Percentiles rank a stretch among this genome's conserved stretches.
These are phyloP conservation scores for Terana coerulea DNA, from an alignment of 768 basidiomycete species.

Conservation along the genomic window DNA sequence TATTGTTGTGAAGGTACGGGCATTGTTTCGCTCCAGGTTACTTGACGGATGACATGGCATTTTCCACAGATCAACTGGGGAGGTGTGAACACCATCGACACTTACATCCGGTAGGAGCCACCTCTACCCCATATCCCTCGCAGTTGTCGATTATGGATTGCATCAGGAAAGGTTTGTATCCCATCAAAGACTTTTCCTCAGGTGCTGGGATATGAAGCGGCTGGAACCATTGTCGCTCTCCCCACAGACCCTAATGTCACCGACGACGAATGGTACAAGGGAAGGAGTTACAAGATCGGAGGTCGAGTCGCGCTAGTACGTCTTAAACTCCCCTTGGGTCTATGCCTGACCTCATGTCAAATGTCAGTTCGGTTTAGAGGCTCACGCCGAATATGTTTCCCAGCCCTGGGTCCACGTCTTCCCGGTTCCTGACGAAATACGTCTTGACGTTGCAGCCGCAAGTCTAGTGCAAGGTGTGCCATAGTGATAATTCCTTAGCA, in stretches of 20 bases:
- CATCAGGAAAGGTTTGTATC: constrained; percentile 60
- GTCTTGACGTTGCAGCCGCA: constrained; percentile 60
- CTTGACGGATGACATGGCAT: background rate
- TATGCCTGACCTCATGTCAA: background rate
- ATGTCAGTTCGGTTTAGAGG: constrained; percentile 25
- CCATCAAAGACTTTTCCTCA: constrained; percentile 51
- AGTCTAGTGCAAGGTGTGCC: constrained; percentile 46
- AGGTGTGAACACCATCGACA: constrained; percentile 87
- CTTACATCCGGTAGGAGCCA: constrained; percentile 60
- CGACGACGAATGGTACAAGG: constrained; percentile 58
- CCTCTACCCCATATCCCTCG: background rate
- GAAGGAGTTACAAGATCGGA: constrained; percentile 61
- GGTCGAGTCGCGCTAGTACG: constrained; percentile 65
- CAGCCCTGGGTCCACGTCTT: constrained; percentile 56
- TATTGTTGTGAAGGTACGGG: constrained; percentile 45
- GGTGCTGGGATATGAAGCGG: constrained; percentile 71
- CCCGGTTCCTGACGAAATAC: constrained; percentile 56
- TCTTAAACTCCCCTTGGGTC: background rate
- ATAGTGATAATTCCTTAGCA: too few relatives aligned
- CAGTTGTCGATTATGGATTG: background rate
- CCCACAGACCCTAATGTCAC: constrained; percentile 64
- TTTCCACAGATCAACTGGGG: constrained; percentile 56
- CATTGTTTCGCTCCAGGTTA: background rate
- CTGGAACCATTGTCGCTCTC: constrained; percentile 71
- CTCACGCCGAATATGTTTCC: constrained; percentile 69